Conservation (phyloP, 192 early-diverging fungal species). For the Mycoemilia scoparia region DNA sequence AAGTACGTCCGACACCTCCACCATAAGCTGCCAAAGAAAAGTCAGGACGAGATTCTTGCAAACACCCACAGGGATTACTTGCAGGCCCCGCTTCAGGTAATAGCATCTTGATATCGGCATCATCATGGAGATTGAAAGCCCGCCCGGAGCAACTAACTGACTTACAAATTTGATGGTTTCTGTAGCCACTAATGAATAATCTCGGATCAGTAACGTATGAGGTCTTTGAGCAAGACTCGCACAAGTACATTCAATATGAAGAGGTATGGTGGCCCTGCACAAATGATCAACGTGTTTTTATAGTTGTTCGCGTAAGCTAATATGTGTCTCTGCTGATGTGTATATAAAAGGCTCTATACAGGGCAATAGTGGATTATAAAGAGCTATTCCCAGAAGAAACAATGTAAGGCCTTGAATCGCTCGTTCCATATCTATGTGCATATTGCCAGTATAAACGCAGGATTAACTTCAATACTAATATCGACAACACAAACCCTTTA, state of each 20-base stretch:
- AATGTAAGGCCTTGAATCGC: no score
- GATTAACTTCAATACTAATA: conserved; percentile 1
- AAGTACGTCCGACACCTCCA: conserved; percentile 66
- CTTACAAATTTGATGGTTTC: neutral
- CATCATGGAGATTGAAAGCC: no score
- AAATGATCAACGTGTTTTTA: no score
- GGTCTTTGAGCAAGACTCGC: conserved; percentile 86
- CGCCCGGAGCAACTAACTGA: no score
- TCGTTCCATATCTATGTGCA: no score
- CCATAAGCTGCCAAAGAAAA: conserved; percentile 34
- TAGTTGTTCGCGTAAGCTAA: conserved; percentile 1
- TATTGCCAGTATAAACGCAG: neutral
- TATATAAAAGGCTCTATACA: no score
- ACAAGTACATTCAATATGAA: conserved; percentile 89
- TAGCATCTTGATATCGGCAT: conserved; percentile 16
- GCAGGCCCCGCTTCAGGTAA: conserved; percentile 62
- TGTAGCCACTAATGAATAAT: conserved; percentile 91
- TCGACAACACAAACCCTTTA: no score
- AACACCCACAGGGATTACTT: conserved; percentile 79
- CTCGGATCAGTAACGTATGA: conserved; percentile 87
- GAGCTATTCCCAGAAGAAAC: no score
- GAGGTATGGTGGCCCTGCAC: conserved; percentile 38
- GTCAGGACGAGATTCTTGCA: conserved; percentile 21
- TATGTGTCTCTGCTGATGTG: conserved; percentile 1
- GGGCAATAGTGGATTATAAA: no score